Percentiles rank a stretch among this genome's conserved stretches.
Evolutionary conservation across 345 rosid genomes (phyloP).

Genomic region (Boechera stricta): DNA sequence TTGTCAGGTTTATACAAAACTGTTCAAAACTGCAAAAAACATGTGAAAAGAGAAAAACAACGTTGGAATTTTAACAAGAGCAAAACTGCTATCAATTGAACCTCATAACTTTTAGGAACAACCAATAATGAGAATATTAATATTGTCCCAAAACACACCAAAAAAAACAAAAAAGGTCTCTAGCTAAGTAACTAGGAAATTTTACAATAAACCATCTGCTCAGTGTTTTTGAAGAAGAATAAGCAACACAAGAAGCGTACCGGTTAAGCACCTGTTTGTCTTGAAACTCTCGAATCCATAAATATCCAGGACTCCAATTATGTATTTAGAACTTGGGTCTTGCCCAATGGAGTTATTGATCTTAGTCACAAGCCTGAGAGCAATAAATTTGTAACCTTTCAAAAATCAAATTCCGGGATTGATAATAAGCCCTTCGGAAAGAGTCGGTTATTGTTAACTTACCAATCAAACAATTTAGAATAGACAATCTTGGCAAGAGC

Average conservation of each 20-base stretch:
- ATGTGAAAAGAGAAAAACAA: constrained; percentile 34
- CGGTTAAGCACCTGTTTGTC: constrained; percentile 99
- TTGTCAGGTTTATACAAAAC: constrained; percentile 97
- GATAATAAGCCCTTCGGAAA: not conserved
- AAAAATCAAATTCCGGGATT: constrained; percentile 1
- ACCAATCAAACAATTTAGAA: constrained; percentile 98
- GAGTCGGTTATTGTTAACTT: constrained; percentile 35
- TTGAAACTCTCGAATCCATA: constrained; percentile 99
- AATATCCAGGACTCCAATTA: constrained; percentile 96
- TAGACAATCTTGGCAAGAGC: constrained; percentile 94
- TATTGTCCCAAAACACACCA: constrained; percentile 13
- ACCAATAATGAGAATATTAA: constrained; percentile 13
- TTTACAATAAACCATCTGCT: not conserved
- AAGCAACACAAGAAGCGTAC: constrained; percentile 56
- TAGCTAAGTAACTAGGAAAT: constrained; percentile 24
- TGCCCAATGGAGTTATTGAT: constrained; percentile 91
- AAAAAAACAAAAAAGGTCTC: constrained; percentile 9
- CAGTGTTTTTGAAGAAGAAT: constrained; percentile 36
- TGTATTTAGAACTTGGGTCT: constrained; percentile 76
- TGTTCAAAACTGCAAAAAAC: constrained; percentile 83
- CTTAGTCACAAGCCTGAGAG: constrained; percentile 86
- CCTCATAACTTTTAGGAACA: constrained; percentile 13
- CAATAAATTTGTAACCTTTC: constrained; percentile 29
- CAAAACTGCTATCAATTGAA: constrained; percentile 20
- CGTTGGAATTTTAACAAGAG: constrained; percentile 15